phyloP scores from a whole-genome alignment of 495 filamentous ascomycete species.

The Tetracladium marchalianum region DNA sequence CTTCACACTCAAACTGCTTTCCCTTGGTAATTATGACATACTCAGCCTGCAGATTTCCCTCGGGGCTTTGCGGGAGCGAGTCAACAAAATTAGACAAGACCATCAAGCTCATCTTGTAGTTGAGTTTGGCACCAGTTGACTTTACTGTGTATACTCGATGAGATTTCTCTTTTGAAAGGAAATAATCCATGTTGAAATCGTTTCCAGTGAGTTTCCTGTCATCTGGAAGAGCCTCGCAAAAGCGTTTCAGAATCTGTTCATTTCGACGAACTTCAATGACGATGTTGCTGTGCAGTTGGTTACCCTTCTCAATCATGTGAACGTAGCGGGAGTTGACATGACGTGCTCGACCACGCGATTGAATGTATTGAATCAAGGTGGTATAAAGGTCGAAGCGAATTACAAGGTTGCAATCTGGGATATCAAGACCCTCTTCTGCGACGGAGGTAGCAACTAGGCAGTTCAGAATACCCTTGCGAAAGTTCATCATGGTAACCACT shows the following conservation, averaged over 20 bases:
- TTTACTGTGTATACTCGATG: constrained; percentile 51
- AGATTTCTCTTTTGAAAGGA: constrained; percentile 44
- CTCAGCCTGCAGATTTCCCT: constrained; percentile 41
- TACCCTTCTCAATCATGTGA: constrained; percentile 68
- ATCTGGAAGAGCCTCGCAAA: constrained; percentile 66
- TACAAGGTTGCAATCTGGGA: constrained; percentile 89
- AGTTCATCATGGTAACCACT: constrained; percentile 63
- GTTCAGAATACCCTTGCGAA: constrained; percentile 73
- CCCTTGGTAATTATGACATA: constrained; percentile 51
- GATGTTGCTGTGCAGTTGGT: constrained; percentile 44
- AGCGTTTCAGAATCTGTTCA: constrained; percentile 53
- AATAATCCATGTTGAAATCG: constrained; percentile 44
- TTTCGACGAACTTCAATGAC: constrained; percentile 44
- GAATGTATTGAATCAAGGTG: constrained; percentile 91
- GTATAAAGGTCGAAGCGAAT: constrained; percentile 84
- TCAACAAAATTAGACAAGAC: constrained; percentile 50
- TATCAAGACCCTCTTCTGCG: constrained; percentile 91
- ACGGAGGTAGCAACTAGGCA: constrained; percentile 89
- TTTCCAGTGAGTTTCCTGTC: constrained; percentile 61
- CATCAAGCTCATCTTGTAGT: constrained; percentile 58
- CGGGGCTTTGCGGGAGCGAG: constrained; percentile 49
- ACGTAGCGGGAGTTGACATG: constrained; percentile 69
- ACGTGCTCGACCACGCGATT: constrained; percentile 85
- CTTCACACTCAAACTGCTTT: constrained; percentile 67
- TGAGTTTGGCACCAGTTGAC: constrained; percentile 69